Evolutionary conservation across 768 basidiomycete genomes (phyloP), one percentile per base, ranked within the genome.

Genomic region (Phylloporus arenicola): DNA sequence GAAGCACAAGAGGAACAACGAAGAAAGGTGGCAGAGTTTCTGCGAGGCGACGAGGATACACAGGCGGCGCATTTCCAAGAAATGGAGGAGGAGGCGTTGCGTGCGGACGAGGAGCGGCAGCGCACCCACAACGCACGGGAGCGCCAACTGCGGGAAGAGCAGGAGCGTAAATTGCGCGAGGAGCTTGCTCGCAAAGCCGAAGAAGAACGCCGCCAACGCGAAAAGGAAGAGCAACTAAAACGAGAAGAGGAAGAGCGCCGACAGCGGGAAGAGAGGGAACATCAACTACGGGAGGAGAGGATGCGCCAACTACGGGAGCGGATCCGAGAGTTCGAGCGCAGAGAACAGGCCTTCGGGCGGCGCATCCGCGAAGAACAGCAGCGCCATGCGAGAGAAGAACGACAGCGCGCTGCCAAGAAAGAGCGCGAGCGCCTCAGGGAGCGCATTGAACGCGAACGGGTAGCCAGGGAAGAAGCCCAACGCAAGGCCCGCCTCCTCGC

Each of bases 81-180:
- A 3, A 25, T 40, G 40, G 57, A 64, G 25, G 56, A 61, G 31
- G 56, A 45, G n/a, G 53, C 45, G 12, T 29, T 53, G 20, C 54
- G 49, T 24, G 53, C 40, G 0, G 61, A 60, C 30, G 42, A 47
- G 31, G 57, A 54, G 30, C 56, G 47, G 16, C 59, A 39, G 10
- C 59, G 56, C 10, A 56, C 46, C 1, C 60, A 64, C 22, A 54
- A 65, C n/a, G 54, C 53, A 5, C 43, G 24, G 24, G 62, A 67
- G 24, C 64, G 67, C 33, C 47, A 22, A 31, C 16, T 60, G 6
- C 46, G 57, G 3, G 67, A 64, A 20, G 55, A 56, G 19, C 61
- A 64, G 13, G 63, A 67, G 4, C 48, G 37, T 1, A 14, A 33
- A 34, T 54, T 53, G 27, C 55, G 31, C 19, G 34, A 48, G 24